Conservation (phyloP, 805 yeast species). For the Ogataea siamensis region DNA sequence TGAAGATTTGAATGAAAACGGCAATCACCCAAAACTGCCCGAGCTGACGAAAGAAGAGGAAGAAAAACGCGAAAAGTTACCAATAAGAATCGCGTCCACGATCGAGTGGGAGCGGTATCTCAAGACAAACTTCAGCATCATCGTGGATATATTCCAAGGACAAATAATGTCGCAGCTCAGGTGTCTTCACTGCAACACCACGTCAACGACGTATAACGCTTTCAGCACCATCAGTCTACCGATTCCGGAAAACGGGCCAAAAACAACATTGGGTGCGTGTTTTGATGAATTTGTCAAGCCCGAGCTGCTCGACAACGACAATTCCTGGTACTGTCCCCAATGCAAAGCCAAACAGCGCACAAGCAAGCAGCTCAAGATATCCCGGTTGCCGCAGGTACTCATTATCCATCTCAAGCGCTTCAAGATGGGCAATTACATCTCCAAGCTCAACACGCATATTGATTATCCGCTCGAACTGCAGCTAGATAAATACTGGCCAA, state of each 20-base stretch:
- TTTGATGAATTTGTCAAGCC: constrained; percentile 72
- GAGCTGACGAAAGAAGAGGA: constrained; percentile 75
- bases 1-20: constrained; percentile 75
- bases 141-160: constrained; percentile 85
- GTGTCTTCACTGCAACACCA: constrained; percentile 68
- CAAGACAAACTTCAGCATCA: constrained; percentile 71
- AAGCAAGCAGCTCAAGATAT: constrained; percentile 66
- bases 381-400: constrained; percentile 74
- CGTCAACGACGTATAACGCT: constrained; percentile 85
- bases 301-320: constrained; percentile 72
- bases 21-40: constrained; percentile 49
- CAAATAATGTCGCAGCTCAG: constrained; percentile 77
- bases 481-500: constrained; percentile 75
- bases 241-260: constrained; percentile 49
- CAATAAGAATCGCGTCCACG: constrained; percentile 77
- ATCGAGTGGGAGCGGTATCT: constrained; percentile 91
- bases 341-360: constrained; percentile 66
- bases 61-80: constrained; percentile 62
- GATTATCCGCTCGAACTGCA: constrained; percentile 57
- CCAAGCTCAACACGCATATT: constrained; percentile 64
- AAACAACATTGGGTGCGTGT: constrained; percentile 54
- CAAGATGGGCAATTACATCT: constrained; percentile 48
- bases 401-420: constrained; percentile 87
- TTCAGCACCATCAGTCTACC: constrained; percentile 81
- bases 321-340: constrained; percentile 80